Evolutionary conservation across 2,329 filamentous ascomycete species (phyloP).

Genomic region (Fonsecaea erecta): DNA sequence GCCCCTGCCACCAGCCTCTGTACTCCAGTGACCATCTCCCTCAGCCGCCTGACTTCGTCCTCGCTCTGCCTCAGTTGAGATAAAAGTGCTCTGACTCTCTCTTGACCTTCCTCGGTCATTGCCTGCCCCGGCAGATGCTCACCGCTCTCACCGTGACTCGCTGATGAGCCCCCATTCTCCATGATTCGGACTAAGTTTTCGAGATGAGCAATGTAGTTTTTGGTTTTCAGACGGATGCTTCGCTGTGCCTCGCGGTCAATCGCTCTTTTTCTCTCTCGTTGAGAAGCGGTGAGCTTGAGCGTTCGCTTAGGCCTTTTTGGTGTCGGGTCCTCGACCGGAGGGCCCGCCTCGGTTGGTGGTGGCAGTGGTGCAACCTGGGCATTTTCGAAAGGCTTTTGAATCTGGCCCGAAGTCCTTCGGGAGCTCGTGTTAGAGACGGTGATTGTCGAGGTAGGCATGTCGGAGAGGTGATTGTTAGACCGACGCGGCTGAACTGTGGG

Average conservation of each 20-base stretch:
- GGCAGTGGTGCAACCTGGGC: not conserved
- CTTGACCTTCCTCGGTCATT: not conserved
- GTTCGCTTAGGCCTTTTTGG: conserved; percentile 21
- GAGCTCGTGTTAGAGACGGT: conserved; percentile 10
- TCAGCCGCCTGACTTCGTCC: conserved; percentile 21
- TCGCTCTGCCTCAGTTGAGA: conserved; percentile 24
- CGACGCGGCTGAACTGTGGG: not conserved
- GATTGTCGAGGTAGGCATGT: conserved; percentile 6
- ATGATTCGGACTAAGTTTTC: conserved; percentile 27
- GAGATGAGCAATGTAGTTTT: conserved; percentile 29
- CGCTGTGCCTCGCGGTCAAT: conserved; percentile 29
- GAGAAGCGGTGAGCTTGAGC: conserved; percentile 25
- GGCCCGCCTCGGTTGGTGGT: not conserved
- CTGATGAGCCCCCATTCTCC: conserved; percentile 12
- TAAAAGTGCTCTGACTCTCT: conserved; percentile 18
- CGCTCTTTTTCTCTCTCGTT: conserved; percentile 28
- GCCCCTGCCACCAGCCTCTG: conserved; percentile 20
- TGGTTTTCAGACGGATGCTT: conserved; percentile 28
- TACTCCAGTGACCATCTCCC: conserved; percentile 21
- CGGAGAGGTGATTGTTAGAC: not conserved
- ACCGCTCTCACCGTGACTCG: not conserved
- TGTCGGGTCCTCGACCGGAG: not conserved
- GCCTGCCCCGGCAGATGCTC: not conserved
- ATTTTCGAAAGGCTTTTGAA: conserved; percentile 1
- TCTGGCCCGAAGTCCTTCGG: conserved; percentile 8